These are phyloP conservation scores for Termitomyces sp. DNA, from an alignment of 768 basidiomycete genomes.

Conservation along the genomic window DNA sequence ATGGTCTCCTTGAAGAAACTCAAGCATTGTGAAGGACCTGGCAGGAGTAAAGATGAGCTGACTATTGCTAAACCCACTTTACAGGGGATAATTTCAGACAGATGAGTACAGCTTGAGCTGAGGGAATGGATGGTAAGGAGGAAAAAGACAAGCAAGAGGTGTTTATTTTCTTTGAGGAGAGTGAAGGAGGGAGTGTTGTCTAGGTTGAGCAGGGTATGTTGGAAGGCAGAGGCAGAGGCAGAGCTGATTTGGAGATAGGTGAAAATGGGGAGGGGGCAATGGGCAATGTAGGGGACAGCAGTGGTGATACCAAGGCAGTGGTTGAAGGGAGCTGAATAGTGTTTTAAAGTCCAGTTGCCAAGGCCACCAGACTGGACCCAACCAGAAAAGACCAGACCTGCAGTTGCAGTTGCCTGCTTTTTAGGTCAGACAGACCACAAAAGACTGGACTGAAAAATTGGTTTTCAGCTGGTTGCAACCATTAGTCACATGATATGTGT, in stretches of 20 bases:
- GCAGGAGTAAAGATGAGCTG: conserved; percentile 2
- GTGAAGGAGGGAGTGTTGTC: conserved; percentile 3
- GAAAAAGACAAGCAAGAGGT: not conserved
- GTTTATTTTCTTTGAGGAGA: conserved; percentile 7
- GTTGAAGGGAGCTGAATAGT: conserved; percentile 4
- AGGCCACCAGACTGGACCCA: too few relatives aligned
- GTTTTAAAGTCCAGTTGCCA: too few relatives aligned
- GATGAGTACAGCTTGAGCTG: not conserved
- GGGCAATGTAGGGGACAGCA: not conserved
- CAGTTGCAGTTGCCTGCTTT: too few relatives aligned
- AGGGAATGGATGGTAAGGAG: conserved; percentile 7
- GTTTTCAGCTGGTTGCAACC: too few relatives aligned
- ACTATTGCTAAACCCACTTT: conserved; percentile 6
- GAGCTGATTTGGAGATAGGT: not conserved
- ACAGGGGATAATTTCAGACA: not conserved
- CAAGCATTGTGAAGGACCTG: not conserved
- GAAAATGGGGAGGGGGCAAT: not conserved
- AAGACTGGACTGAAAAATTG: too few relatives aligned
- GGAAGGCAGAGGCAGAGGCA: not conserved
- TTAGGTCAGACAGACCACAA: too few relatives aligned
- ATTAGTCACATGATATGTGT: too few relatives aligned
- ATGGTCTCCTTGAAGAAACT: conserved; percentile 2
- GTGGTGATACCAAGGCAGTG: not conserved
- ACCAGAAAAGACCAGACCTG: too few relatives aligned
- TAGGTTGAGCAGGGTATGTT: not conserved